phyloP scores from a whole-genome alignment of 1,284 basidiomycete genomes.

The Trametes sp. region DNA sequence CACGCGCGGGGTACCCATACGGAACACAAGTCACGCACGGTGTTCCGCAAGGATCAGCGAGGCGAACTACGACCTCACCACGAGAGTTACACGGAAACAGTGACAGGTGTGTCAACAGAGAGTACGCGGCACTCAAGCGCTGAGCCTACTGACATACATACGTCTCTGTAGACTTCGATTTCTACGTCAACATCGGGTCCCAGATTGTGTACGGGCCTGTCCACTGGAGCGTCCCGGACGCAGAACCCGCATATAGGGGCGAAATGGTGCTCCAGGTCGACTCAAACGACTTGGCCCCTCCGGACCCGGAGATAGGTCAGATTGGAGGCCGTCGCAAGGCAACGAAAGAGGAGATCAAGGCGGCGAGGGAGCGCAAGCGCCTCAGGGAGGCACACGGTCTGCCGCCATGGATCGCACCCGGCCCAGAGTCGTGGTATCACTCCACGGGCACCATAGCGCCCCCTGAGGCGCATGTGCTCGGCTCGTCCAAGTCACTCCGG shows the following conservation, averaged over 20 bases:
- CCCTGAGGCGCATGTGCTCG: slow-evolving; percentile 38
- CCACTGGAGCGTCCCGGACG: slow-evolving; percentile 46
- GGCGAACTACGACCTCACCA: slow-evolving; percentile 50
- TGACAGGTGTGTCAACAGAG: slow-evolving; percentile 42
- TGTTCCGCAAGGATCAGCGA: slow-evolving; percentile 49
- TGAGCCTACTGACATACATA: not conserved
- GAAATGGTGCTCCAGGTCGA: slow-evolving; percentile 40
- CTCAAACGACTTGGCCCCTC: slow-evolving; percentile 14
- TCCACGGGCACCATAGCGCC: slow-evolving; percentile 4
- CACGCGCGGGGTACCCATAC: slow-evolving; percentile 64
- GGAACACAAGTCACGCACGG: slow-evolving; percentile 60
- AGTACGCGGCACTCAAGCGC: not conserved
- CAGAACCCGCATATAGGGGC: slow-evolving; percentile 47
- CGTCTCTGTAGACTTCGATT: slow-evolving; percentile 65
- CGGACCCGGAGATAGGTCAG: slow-evolving; percentile 20
- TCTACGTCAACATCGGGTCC: slow-evolving; percentile 58
- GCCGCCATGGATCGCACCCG: slow-evolving; percentile 43
- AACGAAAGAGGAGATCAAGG: slow-evolving; percentile 36
- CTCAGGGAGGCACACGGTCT: slow-evolving; percentile 34
- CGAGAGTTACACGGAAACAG: slow-evolving; percentile 61
- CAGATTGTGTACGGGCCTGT: slow-evolving; percentile 39
- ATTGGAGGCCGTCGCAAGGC: slow-evolving; percentile 29
- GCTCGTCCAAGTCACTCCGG: slow-evolving; percentile 61
- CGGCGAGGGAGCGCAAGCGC: slow-evolving; percentile 32
- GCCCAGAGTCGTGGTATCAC: slow-evolving; percentile 18